A percentile compares a stretch with the other conserved stretches of the same genome.
These are phyloP conservation scores for Amanita phalloides DNA, from an alignment of 768 basidiomycete species.

Conservation along the genomic window DNA sequence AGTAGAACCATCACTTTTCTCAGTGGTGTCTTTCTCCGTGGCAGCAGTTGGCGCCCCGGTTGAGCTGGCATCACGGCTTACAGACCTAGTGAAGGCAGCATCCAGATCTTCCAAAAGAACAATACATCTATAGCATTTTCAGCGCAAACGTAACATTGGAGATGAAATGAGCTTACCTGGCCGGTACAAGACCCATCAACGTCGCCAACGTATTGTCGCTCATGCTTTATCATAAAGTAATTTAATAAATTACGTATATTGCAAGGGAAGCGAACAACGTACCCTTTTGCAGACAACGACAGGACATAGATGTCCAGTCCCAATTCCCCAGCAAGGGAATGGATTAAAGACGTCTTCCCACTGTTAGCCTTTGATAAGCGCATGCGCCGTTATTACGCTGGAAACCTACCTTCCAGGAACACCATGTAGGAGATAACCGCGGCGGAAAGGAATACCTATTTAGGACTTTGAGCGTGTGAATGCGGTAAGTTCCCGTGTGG, in stretches of 20 bases:
- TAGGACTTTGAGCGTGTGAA: slow-evolving; percentile 9
- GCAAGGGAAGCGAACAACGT: slow-evolving; percentile 13
- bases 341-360: slow-evolving; percentile 81
- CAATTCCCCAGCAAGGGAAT: slow-evolving; percentile 77
- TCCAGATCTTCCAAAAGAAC: slow-evolving; percentile 91
- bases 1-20: slow-evolving; percentile 67
- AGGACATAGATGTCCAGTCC: slow-evolving; percentile 89
- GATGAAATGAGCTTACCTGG: slow-evolving; percentile 38
- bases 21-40: slow-evolving; percentile 26
- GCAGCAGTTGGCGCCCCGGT: slow-evolving; percentile 59
- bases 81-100: slow-evolving; percentile 82
- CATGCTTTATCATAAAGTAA: slow-evolving; percentile 43
- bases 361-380: slow-evolving; percentile 22
- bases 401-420: slow-evolving; percentile 67
- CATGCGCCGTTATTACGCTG: neutral
- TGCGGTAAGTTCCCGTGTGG: slow-evolving; percentile 9
- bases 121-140: slow-evolving; percentile 54
- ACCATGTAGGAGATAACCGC: slow-evolving; percentile 78
- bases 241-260: neutral
- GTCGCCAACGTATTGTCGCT: slow-evolving; percentile 82
- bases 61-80: slow-evolving; percentile 71
- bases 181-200: slow-evolving; percentile 82
- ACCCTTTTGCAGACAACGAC: slow-evolving; percentile 82
- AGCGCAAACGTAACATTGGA: slow-evolving; percentile 6
- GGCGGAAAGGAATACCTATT: slow-evolving; percentile 77